Evolutionary conservation across 2,329 filamentous ascomycete species (phyloP).

Genomic region (Trichoderma cornu-damae): DNA sequence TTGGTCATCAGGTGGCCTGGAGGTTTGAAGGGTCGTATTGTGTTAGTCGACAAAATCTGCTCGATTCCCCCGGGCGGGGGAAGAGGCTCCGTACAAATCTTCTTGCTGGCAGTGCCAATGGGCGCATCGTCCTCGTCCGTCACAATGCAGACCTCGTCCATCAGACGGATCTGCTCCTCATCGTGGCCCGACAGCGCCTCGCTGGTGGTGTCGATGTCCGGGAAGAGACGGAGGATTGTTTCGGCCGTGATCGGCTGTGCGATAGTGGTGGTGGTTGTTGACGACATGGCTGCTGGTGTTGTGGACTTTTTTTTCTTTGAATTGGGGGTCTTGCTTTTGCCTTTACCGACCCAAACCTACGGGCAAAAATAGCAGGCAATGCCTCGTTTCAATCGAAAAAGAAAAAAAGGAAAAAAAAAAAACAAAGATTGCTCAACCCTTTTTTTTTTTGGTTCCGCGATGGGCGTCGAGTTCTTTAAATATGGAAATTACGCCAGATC

Average conservation of each 20-base stretch:
- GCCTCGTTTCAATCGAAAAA: no score
- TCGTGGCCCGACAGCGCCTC: conserved; percentile 84
- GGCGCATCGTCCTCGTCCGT: conserved; percentile 85
- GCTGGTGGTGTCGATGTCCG: conserved; percentile 68
- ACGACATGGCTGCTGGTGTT: conserved; percentile 21
- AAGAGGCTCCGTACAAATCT: conserved; percentile 67
- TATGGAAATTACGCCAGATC: conserved; percentile 1
- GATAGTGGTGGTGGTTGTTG: conserved; percentile 42
- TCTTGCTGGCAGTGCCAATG: conserved; percentile 96
- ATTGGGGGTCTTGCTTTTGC: no score
- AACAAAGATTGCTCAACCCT: no score
- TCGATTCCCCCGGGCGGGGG: neutral
- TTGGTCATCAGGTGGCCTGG: conserved; percentile 97
- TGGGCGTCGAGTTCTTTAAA: conserved; percentile 11
- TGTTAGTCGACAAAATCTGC: neutral
- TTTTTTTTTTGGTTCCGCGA: no score
- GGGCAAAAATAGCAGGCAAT: no score
- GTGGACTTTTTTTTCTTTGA: no score
- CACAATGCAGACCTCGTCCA: conserved; percentile 99
- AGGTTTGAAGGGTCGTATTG: neutral
- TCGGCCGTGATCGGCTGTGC: conserved; percentile 71
- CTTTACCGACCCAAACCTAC: no score
- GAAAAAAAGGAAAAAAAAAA: no score
- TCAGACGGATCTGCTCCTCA: conserved; percentile 93
- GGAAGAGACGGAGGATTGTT: conserved; percentile 82